Conservation (phyloP, 139 green algal species). For the Volvox africanus region DNA sequence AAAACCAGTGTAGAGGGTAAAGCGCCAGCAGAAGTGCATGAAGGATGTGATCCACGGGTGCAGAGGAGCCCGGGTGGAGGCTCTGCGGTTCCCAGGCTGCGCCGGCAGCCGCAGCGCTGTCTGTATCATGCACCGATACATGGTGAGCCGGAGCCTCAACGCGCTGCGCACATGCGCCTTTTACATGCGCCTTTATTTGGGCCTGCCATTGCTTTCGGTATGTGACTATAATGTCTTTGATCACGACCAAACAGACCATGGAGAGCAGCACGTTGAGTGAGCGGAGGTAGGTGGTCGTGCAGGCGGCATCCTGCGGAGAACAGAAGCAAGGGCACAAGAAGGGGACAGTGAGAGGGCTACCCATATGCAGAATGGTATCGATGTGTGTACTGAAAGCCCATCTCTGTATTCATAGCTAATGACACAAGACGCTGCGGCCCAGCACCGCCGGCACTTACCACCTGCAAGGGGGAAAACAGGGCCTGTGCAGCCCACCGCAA, state of each 20-base stretch:
- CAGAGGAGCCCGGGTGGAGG: too few relatives aligned
- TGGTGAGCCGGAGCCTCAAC: too few relatives aligned
- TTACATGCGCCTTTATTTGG: too few relatives aligned
- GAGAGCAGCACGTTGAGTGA: constrained; percentile 74
- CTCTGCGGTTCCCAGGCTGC: too few relatives aligned
- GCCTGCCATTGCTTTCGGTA: background rate
- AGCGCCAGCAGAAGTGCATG: constrained; percentile 50
- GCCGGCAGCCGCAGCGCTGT: too few relatives aligned
- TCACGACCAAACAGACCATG: constrained; percentile 58
- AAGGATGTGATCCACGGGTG: background rate
- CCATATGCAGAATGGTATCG: background rate
- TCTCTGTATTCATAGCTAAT: too few relatives aligned
- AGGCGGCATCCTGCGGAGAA: constrained; percentile 54
- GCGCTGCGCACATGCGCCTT: too few relatives aligned
- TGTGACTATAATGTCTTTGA: constrained; percentile 42
- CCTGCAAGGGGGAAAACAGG: background rate
- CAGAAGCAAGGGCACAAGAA: background rate
- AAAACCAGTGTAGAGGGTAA: constrained; percentile 93
- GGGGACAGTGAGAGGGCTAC: too few relatives aligned
- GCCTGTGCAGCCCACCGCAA: background rate
- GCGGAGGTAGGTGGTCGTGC: constrained; percentile 71
- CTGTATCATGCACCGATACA: too few relatives aligned
- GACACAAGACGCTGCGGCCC: too few relatives aligned
- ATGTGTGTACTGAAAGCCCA: background rate
- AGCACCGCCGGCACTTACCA: background rate